Evolutionary conservation across 371 early-diverging fungal species (phyloP), one percentile per base, ranked within the genome.

Genomic region (Lichtheimia ornata): DNA sequence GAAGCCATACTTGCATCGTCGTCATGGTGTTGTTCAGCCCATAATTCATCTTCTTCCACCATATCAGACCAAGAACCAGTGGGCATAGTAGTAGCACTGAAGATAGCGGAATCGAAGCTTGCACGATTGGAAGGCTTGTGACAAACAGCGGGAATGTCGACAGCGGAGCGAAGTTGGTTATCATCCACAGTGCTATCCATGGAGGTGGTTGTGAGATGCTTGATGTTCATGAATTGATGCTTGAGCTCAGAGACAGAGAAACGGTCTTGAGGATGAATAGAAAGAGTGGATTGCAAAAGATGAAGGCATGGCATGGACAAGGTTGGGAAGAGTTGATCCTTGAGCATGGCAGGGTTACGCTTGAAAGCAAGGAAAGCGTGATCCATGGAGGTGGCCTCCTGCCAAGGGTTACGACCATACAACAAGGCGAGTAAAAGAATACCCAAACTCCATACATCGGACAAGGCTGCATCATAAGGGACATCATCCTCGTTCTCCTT

Each of bases 341-440:
- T 69, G 24, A 81, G 66, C 17, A 80, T 71, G 40, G 65, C 44
- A 11, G 84, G 72, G 28, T 83, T 65, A 22, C 74, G 65, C 20
- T 64, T 73, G 65, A 74, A 88, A 47, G 77, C 81, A 9, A 77
- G 64, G 66, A 79, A 88, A 13, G 81, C 77, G 5, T 69, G 59
- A 56, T 88, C 88, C 27, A 64, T 56, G 18, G 71, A 62, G 22
- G 76, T 72, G 5, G 88, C 86, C 40, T 83, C 82, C 62, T 85
- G 81, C 93, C 93, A 93, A 1, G 91, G 93, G 65, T 93, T 91
- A 56, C 89, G 84, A 25, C 90, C 91, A 73, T 85, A 86, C 30
- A 88, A 58, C 25, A 93, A 61, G 61, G 91, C 91, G 62, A 91
- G 56, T 20, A 93, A 70, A 30, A 93, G 77, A 55, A 93, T 84